A percentile compares a stretch with the other conserved stretches of the same genome.
Evolutionary conservation across 1,284 basidiomycete genomes (phyloP).

Genomic region (Gomphus bonarii): DNA sequence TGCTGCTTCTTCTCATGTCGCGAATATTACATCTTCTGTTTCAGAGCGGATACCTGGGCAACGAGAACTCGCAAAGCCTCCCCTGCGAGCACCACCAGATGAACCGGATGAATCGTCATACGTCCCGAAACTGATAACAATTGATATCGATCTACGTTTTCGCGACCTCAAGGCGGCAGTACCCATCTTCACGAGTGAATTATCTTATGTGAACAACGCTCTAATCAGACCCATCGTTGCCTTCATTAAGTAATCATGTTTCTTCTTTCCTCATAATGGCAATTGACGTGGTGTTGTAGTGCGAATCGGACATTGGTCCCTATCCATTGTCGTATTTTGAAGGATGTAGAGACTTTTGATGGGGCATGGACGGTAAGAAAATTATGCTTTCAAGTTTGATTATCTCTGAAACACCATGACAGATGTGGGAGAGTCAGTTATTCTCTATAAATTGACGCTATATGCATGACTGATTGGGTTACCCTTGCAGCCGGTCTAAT

Average conservation of each 20-base stretch:
- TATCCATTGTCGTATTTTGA: constrained; percentile 78
- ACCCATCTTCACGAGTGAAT: constrained; percentile 78
- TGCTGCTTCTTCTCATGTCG: constrained; percentile 30
- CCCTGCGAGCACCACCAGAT: constrained; percentile 63
- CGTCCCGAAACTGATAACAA: constrained; percentile 48
- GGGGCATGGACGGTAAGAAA: constrained; percentile 78
- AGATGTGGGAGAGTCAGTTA: constrained; percentile 79
- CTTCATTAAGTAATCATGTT: constrained; percentile 83
- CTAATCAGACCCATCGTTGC: constrained; percentile 94
- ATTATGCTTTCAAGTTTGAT: neutral
- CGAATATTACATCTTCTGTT: constrained; percentile 30
- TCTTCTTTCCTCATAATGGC: neutral
- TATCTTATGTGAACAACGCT: constrained; percentile 93
- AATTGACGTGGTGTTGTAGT: constrained; percentile 31
- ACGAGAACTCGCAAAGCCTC: constrained; percentile 77
- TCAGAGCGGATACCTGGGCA: constrained; percentile 81
- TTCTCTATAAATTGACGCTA: neutral
- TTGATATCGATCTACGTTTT: constrained; percentile 94
- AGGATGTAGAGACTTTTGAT: constrained; percentile 74
- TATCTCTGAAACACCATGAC: constrained; percentile 6
- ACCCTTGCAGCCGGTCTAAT: constrained; percentile 57
- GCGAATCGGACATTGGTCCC: constrained; percentile 87
- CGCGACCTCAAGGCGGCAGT: constrained; percentile 94
- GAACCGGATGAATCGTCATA: constrained; percentile 27
- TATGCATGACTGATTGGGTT: constrained; percentile 15